phyloP scores from a whole-genome alignment of 31 red algal genomes.

The Asparagopsis taxiformis region DNA sequence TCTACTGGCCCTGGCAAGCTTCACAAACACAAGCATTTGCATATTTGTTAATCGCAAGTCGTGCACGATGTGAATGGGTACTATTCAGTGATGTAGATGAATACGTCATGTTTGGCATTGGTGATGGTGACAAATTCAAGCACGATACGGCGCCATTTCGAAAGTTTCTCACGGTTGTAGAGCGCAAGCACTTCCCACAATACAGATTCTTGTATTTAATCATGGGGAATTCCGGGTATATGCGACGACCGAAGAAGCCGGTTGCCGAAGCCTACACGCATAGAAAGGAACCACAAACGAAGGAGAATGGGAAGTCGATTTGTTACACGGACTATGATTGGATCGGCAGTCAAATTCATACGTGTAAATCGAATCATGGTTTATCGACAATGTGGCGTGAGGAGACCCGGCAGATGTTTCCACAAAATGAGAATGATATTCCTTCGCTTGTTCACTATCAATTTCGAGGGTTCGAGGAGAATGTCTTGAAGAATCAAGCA shows the following conservation, averaged over 20 bases:
- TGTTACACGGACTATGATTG: no score
- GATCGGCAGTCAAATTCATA: no score
- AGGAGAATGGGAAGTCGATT: background rate
- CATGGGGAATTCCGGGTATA: background rate
- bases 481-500: no score
- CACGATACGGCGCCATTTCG: background rate
- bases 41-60: constrained; percentile 22
- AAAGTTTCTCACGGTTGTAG: background rate
- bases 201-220: background rate
- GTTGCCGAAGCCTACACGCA: background rate
- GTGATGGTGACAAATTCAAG: background rate
- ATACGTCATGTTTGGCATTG: constrained; percentile 51
- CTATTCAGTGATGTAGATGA: constrained; percentile 56
- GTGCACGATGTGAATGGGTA: constrained; percentile 49
- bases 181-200: background rate
- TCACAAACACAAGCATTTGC: constrained; percentile 31
- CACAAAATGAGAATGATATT: no score
- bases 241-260: background rate
- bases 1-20: constrained; percentile 52
- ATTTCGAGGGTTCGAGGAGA: no score
- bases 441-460: no score
- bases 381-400: no score
- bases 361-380: no score
- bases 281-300: background rate
- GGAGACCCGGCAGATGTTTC: no score